Evolutionary conservation across 345 rosid species (phyloP).

Genomic region (Murraya koenigii): DNA sequence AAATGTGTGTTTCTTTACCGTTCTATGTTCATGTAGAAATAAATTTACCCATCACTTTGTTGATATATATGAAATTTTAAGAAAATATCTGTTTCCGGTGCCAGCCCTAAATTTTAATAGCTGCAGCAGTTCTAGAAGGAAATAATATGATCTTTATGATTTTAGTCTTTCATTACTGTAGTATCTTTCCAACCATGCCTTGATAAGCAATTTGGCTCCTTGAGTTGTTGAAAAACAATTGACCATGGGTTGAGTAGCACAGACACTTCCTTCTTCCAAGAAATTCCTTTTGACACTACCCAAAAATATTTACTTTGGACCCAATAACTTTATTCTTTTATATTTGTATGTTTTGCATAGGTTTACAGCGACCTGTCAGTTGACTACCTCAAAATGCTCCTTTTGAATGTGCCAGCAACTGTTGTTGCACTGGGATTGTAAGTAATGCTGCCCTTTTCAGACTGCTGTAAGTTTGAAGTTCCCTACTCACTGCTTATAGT

Average conservation of each 20-base stretch:
- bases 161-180: background rate
- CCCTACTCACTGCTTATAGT: background rate
- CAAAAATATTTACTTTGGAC: background rate
- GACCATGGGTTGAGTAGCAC: background rate
- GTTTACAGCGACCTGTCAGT: slow-evolving; percentile 89
- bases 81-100: background rate
- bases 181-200: background rate
- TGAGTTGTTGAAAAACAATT: background rate
- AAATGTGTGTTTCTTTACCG: background rate
- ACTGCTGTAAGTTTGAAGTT: background rate
- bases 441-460: slow-evolving; percentile 20
- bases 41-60: background rate
- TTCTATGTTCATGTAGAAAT: background rate
- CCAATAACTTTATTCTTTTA: background rate
- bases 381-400: slow-evolving; percentile 88
- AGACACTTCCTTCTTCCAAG: background rate
- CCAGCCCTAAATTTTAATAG: background rate
- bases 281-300: background rate
- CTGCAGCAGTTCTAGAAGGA: background rate
- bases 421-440: slow-evolving; percentile 72
- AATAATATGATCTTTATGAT: background rate
- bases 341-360: slow-evolving; percentile 28
- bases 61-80: background rate
- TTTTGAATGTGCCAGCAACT: slow-evolving; percentile 87
- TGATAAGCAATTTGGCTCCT: background rate